A percentile compares a stretch with the other conserved stretches of the same genome.
Conservation (phyloP, 2,329 filamentous ascomycete species). For the Xylaria sp. region DNA sequence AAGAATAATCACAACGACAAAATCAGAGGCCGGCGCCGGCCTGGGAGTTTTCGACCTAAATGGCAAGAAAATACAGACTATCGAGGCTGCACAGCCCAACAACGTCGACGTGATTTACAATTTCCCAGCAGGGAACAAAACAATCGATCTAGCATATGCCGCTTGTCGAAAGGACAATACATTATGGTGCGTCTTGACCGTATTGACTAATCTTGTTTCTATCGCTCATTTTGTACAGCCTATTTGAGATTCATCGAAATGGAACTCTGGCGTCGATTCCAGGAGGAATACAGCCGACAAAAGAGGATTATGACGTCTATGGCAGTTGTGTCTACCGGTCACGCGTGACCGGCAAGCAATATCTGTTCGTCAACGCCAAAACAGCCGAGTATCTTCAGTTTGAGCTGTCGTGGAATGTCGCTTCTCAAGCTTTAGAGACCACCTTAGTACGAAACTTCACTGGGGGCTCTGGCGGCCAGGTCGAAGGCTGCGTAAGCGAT, state of each 20-base stretch:
- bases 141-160: conserved; percentile 55
- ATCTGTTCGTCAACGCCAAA: conserved; percentile 61
- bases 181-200: conserved; percentile 50
- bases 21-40: conserved; percentile 54
- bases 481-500: conserved; percentile 60
- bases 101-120: conserved; percentile 61
- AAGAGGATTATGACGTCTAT: conserved; percentile 54
- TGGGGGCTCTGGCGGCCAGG: conserved; percentile 57
- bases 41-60: conserved; percentile 55
- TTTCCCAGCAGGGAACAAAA: conserved; percentile 50
- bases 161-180: conserved; percentile 58
- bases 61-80: conserved; percentile 53
- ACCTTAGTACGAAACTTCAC: conserved; percentile 57
- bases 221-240: conserved; percentile 39
- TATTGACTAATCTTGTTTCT: background rate
- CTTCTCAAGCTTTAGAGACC: conserved; percentile 47
- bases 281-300: conserved; percentile 53
- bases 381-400: conserved; percentile 60
- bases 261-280: conserved; percentile 50
- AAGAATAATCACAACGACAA: conserved; percentile 58
- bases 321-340: conserved; percentile 60
- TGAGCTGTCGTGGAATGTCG: conserved; percentile 50
- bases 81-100: conserved; percentile 54
- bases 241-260: conserved; percentile 55
- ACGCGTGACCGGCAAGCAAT: conserved; percentile 52